Percentiles rank a stretch among this genome's conserved stretches.
phyloP scores from a whole-genome alignment of 2,329 filamentous ascomycete genomes.

The Berkeleyomyces rouxiae region DNA sequence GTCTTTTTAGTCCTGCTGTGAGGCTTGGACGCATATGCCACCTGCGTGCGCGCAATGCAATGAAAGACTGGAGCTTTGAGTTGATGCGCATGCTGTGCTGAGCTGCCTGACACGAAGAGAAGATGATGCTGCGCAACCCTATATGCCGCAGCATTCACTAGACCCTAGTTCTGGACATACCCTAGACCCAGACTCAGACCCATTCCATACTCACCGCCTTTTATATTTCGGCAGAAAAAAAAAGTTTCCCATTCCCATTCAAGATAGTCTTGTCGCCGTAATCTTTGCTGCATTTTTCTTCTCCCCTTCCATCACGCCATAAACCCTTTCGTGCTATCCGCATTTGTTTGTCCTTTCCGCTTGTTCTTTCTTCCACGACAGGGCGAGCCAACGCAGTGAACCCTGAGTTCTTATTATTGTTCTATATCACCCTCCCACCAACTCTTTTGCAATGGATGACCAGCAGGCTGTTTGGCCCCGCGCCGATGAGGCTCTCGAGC shows the following conservation, averaged over 20 bases:
- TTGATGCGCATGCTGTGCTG: no score
- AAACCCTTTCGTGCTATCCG: constrained; percentile 11
- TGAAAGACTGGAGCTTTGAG: no score
- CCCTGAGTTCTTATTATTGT: constrained; percentile 28
- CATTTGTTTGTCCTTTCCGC: constrained; percentile 3
- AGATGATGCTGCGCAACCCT: no score
- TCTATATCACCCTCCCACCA: not conserved
- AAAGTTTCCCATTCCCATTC: constrained; percentile 16
- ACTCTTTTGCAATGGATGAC: constrained; percentile 9
- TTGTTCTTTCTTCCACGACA: constrained; percentile 20
- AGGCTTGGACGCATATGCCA: not conserved
- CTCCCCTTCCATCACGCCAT: constrained; percentile 8
- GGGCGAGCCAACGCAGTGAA: constrained; percentile 48
- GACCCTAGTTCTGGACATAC: no score
- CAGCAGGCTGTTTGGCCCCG: constrained; percentile 44
- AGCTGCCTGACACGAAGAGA: no score
- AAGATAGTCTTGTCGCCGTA: constrained; percentile 11
- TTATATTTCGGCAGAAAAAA: not conserved
- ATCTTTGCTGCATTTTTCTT: constrained; percentile 1
- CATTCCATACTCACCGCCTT: constrained; percentile 4
- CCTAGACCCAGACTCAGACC: not conserved
- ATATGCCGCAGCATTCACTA: not conserved
- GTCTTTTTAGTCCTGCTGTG: not conserved
- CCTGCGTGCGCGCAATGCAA: not conserved
- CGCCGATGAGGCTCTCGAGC: constrained; percentile 56